A percentile compares a stretch with the other conserved stretches of the same genome.
These are phyloP conservation scores for Apiospora saccharicola DNA, from an alignment of 2,329 filamentous ascomycete species.

Conservation along the genomic window DNA sequence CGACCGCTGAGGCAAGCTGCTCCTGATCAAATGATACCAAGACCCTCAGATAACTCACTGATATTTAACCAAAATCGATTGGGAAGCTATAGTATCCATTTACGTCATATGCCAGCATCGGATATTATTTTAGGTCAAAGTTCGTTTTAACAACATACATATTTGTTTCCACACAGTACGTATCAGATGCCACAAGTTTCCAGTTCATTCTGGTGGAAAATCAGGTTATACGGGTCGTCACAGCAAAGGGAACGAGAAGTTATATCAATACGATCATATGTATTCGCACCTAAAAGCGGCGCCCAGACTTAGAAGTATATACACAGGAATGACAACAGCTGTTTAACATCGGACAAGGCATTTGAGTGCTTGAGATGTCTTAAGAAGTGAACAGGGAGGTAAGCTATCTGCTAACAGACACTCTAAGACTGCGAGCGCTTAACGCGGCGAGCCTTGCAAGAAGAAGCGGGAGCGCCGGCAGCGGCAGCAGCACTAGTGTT, in stretches of 20 bases:
- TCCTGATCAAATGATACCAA: neutral
- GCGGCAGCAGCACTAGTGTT: neutral
- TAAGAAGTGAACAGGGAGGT: neutral
- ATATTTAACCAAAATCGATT: neutral
- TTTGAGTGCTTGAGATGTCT: neutral
- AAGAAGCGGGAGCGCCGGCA: neutral
- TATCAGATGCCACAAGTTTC: neutral
- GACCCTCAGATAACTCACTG: neutral
- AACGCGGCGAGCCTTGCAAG: conserved; percentile 6
- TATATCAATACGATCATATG: conserved; percentile 14
- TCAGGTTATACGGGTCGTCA: neutral
- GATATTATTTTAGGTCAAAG: neutral
- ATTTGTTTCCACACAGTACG: too few relatives aligned
- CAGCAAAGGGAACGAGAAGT: neutral
- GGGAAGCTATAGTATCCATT: too few relatives aligned
- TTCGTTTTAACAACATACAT: neutral
- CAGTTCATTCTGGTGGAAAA: neutral
- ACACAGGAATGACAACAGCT: conserved; percentile 23
- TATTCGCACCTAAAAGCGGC: conserved; percentile 14
- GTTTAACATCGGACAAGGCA: neutral
- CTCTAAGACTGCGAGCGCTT: neutral
- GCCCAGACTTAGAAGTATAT: conserved; percentile 1
- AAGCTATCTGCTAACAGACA: neutral
- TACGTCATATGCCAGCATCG: too few relatives aligned
- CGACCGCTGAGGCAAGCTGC: neutral